Conservation (phyloP, 129 eudicot genomes). For the Flaveria linearis region DNA sequence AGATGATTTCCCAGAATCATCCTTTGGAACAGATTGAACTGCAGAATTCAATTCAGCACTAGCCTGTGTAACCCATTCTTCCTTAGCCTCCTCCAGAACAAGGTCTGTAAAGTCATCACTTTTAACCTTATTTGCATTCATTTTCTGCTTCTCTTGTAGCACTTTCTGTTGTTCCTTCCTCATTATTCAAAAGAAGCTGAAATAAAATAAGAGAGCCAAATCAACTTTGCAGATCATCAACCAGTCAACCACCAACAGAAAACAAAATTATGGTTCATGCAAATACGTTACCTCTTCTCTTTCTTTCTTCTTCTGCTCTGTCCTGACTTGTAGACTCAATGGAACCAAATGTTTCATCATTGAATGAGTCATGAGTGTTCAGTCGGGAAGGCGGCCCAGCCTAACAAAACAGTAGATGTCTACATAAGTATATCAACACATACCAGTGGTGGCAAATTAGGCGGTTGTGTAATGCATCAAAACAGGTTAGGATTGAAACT, state of each 20-base stretch:
- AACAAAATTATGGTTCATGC: neutral
- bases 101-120: slow-evolving; percentile 45
- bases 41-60: slow-evolving; percentile 42
- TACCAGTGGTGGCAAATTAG: neutral
- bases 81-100: slow-evolving; percentile 54
- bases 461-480: neutral
- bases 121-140: slow-evolving; percentile 47
- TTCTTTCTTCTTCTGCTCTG: slow-evolving; percentile 90
- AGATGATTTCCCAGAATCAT: slow-evolving; percentile 56
- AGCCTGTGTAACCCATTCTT: slow-evolving; percentile 37
- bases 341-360: slow-evolving; percentile 98
- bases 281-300: slow-evolving; percentile 71
- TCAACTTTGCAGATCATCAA: slow-evolving; percentile 27
- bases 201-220: slow-evolving; percentile 9
- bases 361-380: slow-evolving; percentile 66
- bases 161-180: slow-evolving; percentile 93
- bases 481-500: neutral
- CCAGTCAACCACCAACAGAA: slow-evolving; percentile 15
- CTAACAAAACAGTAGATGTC: slow-evolving; percentile 43
- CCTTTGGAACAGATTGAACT: slow-evolving; percentile 38
- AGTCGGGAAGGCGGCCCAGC: slow-evolving; percentile 67
- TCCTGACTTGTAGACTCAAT: slow-evolving; percentile 71
- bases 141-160: slow-evolving; percentile 86
- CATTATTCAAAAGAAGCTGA: slow-evolving; percentile 92
- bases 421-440: slow-evolving; percentile 3